Conservation (phyloP, 2,329 filamentous ascomycete species). For the Xylaria hypoxylon region DNA sequence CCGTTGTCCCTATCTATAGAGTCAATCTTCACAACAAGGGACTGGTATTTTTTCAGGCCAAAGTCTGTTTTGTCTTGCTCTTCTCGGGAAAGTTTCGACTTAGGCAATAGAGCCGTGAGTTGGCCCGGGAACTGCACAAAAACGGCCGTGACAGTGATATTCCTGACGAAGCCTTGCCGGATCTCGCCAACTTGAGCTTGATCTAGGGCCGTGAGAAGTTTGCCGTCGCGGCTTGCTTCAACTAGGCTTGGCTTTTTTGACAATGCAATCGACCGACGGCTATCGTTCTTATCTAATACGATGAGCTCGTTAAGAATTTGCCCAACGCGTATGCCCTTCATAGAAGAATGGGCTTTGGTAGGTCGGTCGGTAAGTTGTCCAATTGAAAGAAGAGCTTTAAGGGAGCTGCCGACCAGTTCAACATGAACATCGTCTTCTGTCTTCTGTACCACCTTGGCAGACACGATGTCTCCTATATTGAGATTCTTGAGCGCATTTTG, state of each 20-base stretch:
- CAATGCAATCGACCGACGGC: slow-evolving; percentile 79
- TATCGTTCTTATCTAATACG: slow-evolving; percentile 85
- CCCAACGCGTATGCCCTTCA: slow-evolving; percentile 86
- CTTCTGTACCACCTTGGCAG: slow-evolving; percentile 84
- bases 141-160: slow-evolving; percentile 81
- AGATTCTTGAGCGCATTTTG: slow-evolving; percentile 81
- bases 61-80: slow-evolving; percentile 77
- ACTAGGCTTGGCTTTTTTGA: slow-evolving; percentile 87
- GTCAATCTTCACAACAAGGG: slow-evolving; percentile 77
- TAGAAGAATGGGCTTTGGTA: slow-evolving; percentile 74
- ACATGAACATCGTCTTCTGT: slow-evolving; percentile 80
- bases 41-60: slow-evolving; percentile 81
- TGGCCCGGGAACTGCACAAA: slow-evolving; percentile 90
- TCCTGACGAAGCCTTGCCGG: slow-evolving; percentile 84
- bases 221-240: slow-evolving; percentile 77
- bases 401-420: slow-evolving; percentile 76
- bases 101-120: slow-evolving; percentile 82
- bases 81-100: slow-evolving; percentile 79
- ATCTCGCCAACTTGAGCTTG: slow-evolving; percentile 76
- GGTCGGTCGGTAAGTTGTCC: slow-evolving; percentile 90
- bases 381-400: slow-evolving; percentile 82
- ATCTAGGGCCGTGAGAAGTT: slow-evolving; percentile 77
- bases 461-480: slow-evolving; percentile 78
- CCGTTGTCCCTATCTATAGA: slow-evolving; percentile 77
- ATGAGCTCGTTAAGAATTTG: slow-evolving; percentile 85